Conservation (phyloP, 1,284 basidiomycete genomes). For the Phenoliferia sp. region DNA sequence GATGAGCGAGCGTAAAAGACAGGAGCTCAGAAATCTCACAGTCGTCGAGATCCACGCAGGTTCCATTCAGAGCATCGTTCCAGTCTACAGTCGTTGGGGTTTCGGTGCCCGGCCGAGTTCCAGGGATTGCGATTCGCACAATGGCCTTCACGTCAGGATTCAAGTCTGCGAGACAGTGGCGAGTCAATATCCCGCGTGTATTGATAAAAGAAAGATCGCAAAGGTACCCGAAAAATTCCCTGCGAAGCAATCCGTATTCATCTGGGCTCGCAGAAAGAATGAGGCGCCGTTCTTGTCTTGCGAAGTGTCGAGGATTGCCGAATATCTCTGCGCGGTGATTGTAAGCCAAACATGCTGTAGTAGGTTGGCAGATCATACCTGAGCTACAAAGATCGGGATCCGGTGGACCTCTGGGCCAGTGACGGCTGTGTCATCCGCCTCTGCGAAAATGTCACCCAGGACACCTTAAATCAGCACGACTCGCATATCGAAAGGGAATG, state of each 20-base stretch:
- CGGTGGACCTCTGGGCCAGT: slow-evolving; percentile 13
- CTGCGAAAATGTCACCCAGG: background rate
- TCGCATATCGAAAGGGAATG: too few relatives aligned
- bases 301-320: slow-evolving; percentile 38
- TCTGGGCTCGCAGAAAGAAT: slow-evolving; percentile 40
- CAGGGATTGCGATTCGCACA: slow-evolving; percentile 31
- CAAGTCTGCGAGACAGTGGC: slow-evolving; percentile 9
- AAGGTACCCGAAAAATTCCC: background rate
- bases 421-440: slow-evolving; percentile 18
- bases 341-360: background rate
- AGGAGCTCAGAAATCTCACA: background rate
- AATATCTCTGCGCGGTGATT: slow-evolving; percentile 42
- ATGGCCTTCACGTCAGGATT: slow-evolving; percentile 20
- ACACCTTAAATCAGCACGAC: too few relatives aligned
- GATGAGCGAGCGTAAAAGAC: too few relatives aligned
- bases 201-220: too few relatives aligned
- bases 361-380: background rate
- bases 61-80: slow-evolving; percentile 18
- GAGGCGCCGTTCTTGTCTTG: slow-evolving; percentile 33
- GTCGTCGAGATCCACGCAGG: slow-evolving; percentile 35
- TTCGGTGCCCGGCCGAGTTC: slow-evolving; percentile 2
- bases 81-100: slow-evolving; percentile 30
- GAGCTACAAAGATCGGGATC: slow-evolving; percentile 1
- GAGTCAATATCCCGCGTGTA: background rate
- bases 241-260: slow-evolving; percentile 21